phyloP scores from a whole-genome alignment of 495 filamentous ascomycete species.

The Tuber microsphaerosporum region DNA sequence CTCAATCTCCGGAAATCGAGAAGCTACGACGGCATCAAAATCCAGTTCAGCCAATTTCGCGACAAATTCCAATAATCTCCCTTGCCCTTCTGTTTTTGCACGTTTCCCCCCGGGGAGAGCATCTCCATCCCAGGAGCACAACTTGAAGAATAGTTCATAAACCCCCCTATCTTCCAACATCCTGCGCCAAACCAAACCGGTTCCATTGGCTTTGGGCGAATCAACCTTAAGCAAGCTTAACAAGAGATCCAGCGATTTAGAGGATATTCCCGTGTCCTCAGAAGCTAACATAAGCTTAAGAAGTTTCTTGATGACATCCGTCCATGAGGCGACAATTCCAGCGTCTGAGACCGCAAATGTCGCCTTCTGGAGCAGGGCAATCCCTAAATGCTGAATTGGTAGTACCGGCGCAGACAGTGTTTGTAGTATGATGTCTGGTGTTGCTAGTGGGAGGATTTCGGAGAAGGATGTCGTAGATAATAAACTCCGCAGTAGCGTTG shows the following conservation, averaged over 20 bases:
- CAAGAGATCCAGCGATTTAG: constrained; percentile 23
- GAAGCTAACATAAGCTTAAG: constrained; percentile 20
- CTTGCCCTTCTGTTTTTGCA: constrained; percentile 26
- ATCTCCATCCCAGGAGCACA: constrained; percentile 29
- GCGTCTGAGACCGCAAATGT: constrained; percentile 18
- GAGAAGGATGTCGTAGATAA: constrained; percentile 22
- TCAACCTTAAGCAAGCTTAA: constrained; percentile 21
- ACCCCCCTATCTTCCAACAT: constrained; percentile 30
- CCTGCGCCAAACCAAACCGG: constrained; percentile 30
- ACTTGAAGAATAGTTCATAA: constrained; percentile 28
- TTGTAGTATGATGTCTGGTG: constrained; percentile 17
- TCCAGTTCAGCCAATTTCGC: constrained; percentile 22
- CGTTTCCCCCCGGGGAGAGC: constrained; percentile 21
- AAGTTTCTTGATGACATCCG: constrained; percentile 30
- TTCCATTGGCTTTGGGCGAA: constrained; percentile 11
- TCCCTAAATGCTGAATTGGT: constrained; percentile 18
- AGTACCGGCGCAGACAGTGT: constrained; percentile 19
- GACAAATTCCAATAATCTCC: constrained; percentile 27
- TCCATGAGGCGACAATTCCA: constrained; percentile 28
- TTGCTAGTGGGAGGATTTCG: constrained; percentile 22
- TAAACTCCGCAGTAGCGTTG: constrained; percentile 28
- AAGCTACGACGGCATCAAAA: constrained; percentile 21
- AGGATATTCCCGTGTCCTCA: constrained; percentile 21
- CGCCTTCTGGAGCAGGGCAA: constrained; percentile 25
- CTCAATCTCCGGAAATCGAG: constrained; percentile 22